Conservation (phyloP, 305 asterid genomes). For the Solanum hybrid region DNA sequence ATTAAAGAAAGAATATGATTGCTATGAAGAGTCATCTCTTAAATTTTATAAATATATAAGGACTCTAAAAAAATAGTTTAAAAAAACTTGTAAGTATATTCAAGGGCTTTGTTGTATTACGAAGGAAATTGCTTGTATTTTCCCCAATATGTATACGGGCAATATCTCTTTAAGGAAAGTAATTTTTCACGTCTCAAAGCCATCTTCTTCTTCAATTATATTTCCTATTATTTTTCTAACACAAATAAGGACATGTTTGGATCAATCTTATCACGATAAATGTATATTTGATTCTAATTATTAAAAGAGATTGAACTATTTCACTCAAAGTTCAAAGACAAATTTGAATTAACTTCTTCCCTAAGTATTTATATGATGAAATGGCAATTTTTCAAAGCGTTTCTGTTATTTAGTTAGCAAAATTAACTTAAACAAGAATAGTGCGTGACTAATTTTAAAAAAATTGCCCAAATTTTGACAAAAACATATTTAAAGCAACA, state of each 20-base stretch:
- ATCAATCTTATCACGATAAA: background rate
- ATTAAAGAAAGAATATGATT: too few species aligned
- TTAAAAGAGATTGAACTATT: background rate
- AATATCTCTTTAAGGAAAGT: background rate
- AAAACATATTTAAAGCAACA: background rate
- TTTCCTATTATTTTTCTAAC: background rate
- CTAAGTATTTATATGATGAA: background rate
- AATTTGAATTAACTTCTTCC: background rate
- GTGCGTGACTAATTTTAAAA: background rate
- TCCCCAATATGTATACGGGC: background rate
- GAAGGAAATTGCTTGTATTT: background rate
- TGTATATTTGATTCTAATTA: background rate
- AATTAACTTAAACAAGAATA: background rate
- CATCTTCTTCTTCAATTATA: too few species aligned
- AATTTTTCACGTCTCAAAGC: background rate
- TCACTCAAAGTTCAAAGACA: background rate
- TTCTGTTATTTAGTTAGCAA: background rate
- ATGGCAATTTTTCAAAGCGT: background rate
- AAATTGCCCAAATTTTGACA: background rate
- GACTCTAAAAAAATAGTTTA: too few species aligned
- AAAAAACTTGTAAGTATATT: too few species aligned
- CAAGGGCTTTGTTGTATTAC: background rate
- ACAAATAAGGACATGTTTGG: background rate
- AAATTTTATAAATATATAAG: too few species aligned
- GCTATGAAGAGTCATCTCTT: background rate